Evolutionary conservation across 257 asterid species (phyloP).

Genomic region (Eustoma russellianum): DNA sequence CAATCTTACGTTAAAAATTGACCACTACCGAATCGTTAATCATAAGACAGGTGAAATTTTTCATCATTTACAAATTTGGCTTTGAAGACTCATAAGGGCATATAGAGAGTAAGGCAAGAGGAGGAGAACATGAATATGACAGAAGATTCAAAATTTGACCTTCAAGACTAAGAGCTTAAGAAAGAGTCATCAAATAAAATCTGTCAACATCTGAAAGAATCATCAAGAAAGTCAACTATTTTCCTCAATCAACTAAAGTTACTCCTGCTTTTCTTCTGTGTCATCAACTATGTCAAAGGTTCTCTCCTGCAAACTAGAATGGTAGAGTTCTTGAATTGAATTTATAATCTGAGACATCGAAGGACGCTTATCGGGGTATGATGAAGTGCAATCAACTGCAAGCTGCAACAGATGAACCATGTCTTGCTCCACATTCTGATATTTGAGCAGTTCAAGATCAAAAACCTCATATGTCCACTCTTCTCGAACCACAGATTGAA

Average conservation of each 20-base stretch:
- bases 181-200: background rate
- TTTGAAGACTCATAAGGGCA: too few species aligned
- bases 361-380: conserved; percentile 45
- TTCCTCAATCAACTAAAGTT: background rate
- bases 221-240: background rate
- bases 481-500: conserved; percentile 36
- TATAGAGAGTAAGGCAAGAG: too few species aligned
- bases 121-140: too few species aligned
- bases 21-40: too few species aligned
- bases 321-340: conserved; percentile 29
- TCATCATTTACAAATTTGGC: too few species aligned
- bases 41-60: too few species aligned
- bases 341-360: conserved; percentile 29
- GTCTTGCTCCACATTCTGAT: conserved; percentile 36
- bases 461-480: conserved; percentile 46
- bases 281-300: conserved; percentile 16
- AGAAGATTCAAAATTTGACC: too few species aligned
- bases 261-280: conserved; percentile 4
- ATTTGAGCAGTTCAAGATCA: conserved; percentile 32
- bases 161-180: too few species aligned
- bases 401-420: conserved; percentile 50
- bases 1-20: too few species aligned
- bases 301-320: conserved; percentile 17
- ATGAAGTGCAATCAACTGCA: conserved; percentile 39
- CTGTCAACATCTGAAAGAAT: conserved; percentile 3